Conservation (phyloP, 2,329 filamentous ascomycete genomes). For the Monosporascus sp. region DNA sequence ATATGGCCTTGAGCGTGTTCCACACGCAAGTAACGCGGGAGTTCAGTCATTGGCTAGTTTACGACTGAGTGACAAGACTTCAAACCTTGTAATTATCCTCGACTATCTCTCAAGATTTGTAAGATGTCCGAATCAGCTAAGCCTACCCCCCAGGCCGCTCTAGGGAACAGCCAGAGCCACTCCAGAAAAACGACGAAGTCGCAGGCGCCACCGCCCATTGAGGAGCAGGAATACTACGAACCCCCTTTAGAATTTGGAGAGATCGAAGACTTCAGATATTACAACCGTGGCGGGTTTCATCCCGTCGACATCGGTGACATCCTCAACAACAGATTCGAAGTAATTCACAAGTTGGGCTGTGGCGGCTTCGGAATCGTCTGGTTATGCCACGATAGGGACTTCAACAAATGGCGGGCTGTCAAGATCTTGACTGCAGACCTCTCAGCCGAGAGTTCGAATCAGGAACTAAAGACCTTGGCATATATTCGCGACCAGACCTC, state of each 20-base stretch:
- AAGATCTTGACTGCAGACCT: neutral
- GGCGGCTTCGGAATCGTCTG: neutral
- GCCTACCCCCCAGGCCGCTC: too few relatives aligned
- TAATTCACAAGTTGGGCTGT: neutral
- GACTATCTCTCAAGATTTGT: too few relatives aligned
- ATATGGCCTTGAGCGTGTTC: too few relatives aligned
- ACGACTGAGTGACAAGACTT: too few relatives aligned
- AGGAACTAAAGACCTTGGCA: neutral
- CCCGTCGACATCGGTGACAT: neutral
- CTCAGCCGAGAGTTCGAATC: neutral
- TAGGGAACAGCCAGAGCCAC: too few relatives aligned
- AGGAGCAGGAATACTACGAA: neutral
- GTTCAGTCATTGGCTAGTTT: too few relatives aligned
- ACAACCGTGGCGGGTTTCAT: neutral
- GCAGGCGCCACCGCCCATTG: too few relatives aligned
- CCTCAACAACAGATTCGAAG: neutral
- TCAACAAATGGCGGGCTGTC: neutral
- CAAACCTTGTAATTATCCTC: too few relatives aligned
- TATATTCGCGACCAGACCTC: neutral
- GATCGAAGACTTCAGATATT: neutral
- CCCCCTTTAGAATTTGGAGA: neutral
- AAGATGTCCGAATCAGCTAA: too few relatives aligned
- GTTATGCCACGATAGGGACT: neutral
- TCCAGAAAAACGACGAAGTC: too few relatives aligned
- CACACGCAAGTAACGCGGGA: too few relatives aligned